A percentile compares a stretch with the other conserved stretches of the same genome.
Conservation (phyloP, 176 grass and related monocot genomes). For the Juncus inflexus region DNA sequence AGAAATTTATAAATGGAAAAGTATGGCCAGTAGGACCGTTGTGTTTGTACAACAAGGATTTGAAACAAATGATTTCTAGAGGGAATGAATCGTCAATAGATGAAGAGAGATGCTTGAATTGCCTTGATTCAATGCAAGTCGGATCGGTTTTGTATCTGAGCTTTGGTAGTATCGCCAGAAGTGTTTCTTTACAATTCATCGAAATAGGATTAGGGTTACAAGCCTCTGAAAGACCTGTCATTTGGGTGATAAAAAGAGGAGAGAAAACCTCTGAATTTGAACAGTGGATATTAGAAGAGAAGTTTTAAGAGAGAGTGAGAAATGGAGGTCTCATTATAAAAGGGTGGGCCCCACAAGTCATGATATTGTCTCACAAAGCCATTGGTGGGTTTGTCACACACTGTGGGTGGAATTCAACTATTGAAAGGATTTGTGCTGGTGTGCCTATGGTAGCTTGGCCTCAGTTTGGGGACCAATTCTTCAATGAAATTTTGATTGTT, state of each 20-base stretch:
- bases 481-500: constrained; percentile 26
- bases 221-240: constrained; percentile 36
- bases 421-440: constrained; percentile 16
- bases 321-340: constrained; percentile 31
- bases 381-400: constrained; percentile 39
- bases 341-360: constrained; percentile 31
- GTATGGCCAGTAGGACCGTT: constrained; percentile 44
- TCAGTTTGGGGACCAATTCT: constrained; percentile 35
- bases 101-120: constrained; percentile 20
- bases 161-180: constrained; percentile 43
- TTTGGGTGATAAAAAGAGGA: constrained; percentile 40
- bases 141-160: constrained; percentile 40
- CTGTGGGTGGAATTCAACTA: constrained; percentile 37
- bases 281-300: constrained; percentile 29
- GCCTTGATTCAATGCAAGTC: constrained; percentile 44
- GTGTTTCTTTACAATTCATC: constrained; percentile 24
- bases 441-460: constrained; percentile 29
- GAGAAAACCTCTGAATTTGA: constrained; percentile 19
- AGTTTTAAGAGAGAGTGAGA: constrained; percentile 40
- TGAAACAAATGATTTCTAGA: constrained; percentile 3
- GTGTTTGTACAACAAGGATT: constrained; percentile 15
- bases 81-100: constrained; percentile 13
- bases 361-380: constrained; percentile 27
- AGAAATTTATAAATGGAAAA: constrained; percentile 22
- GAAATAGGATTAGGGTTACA: constrained; percentile 52